Evolutionary conservation across 225 moss, liverwort and hornwort species (phyloP), one percentile per base, ranked within the genome.

Genomic region (Takakia lepidozioides): DNA sequence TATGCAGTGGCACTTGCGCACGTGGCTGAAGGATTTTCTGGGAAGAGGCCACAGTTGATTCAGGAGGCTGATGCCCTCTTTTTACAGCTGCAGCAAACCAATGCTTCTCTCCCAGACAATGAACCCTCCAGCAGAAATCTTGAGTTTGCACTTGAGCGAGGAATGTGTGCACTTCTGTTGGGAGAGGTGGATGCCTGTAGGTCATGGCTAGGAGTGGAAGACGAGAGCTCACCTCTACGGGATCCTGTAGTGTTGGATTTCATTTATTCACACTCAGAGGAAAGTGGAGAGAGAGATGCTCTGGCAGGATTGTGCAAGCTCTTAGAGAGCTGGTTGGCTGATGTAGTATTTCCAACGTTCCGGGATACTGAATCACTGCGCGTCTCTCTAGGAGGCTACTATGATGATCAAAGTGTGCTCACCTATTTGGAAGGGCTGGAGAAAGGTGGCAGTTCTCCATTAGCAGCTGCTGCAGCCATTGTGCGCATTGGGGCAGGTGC

Each of bases 301-400:
- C 72, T 95, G 36, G 90, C 95, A 58, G 95, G 95, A 19, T 62
- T 95, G 58, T 95, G 95, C 75, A 90, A 90, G 63, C 75, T 95
- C 46, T 45, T 95, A 58, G 95, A 95, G 63, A 84, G 79, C 53
- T 95, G 93, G 93, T 69, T 93, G 58, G 76, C 64, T 14, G 93
- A 93, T 66, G 67, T 88, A 35, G 81, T 86, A 32, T 73, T 89
- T 26, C 84, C 89, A 28, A 72, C 74, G 37, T 89, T 93, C 58
- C 81, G 93, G 28, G 71, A 89, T 29, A 86, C 76, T 15, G 88
- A 76, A 69, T 65, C 52, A 7, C 64, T 83, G 13, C 62, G 48
- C 53, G 93, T 79, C 24, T 55, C 54, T 45, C 63, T 93, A 41
- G 83, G 78, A 27, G 84, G 89, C 57, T 93, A 89, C 38, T 93